Percentiles rank a stretch among this genome's conserved stretches.
These are phyloP conservation scores for Vitrella brassicaformis DNA, from an alignment of 73 alveolate species.

Conservation along the genomic window DNA sequence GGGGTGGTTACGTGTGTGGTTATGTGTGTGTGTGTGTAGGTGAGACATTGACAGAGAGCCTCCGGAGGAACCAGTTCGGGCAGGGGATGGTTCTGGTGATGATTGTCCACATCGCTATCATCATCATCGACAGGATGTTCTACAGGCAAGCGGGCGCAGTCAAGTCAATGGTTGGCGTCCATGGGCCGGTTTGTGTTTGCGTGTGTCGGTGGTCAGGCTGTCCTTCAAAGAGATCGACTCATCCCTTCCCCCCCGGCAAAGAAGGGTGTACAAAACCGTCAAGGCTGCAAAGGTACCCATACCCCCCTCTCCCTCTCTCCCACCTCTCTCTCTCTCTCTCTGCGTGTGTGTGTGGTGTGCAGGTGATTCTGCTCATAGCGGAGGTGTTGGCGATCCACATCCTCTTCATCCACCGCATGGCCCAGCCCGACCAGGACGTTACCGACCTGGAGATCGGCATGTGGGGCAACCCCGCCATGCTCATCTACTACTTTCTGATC, in stretches of 20 bases:
- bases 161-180: too few species aligned
- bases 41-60: neutral
- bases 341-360: neutral
- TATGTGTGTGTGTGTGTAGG: too few species aligned
- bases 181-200: neutral
- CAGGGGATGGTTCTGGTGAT: neutral
- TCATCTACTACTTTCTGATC: conserved; percentile 17
- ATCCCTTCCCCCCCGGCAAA: neutral
- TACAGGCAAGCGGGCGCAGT: too few species aligned
- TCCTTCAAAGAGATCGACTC: neutral
- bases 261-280: neutral
- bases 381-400: too few species aligned
- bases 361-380: too few species aligned
- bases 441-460: too few species aligned
- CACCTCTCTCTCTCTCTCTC: neutral
- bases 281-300: too few species aligned
- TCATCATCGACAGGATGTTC: neutral
- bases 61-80: neutral
- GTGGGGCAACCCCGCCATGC: conserved; percentile 4
- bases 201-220: neutral
- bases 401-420: neutral
- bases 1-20: too few species aligned
- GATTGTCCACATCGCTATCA: neutral
- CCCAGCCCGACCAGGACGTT: neutral
- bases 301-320: neutral